A percentile compares a stretch with the other conserved stretches of the same genome.
Evolutionary conservation across 2,329 filamentous ascomycete species (phyloP).

Genomic region (Ceratocystis eucalypticola): DNA sequence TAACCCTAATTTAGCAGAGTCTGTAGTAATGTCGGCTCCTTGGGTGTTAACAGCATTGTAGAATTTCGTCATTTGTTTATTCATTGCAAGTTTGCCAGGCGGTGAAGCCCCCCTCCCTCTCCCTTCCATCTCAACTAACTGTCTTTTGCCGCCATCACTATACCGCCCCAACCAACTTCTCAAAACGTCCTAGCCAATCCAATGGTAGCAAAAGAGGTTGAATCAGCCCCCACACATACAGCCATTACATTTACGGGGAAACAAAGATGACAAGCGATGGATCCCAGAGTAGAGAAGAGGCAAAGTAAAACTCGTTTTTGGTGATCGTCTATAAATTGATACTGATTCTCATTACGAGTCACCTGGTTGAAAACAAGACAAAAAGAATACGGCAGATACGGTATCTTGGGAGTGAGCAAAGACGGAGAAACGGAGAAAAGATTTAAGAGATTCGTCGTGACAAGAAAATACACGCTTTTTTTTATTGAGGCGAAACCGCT

Average conservation of each 20-base stretch:
- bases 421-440: neutral
- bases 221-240: no score
- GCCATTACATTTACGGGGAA: neutral
- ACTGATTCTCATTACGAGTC: constrained; percentile 1
- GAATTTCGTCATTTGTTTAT: no score
- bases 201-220: no score
- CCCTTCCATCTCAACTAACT: no score
- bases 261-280: neutral
- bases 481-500: constrained; percentile 27
- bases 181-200: no score
- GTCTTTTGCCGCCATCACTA: no score
- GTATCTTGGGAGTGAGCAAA: neutral
- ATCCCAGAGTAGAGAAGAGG: neutral
- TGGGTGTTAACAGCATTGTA: no score
- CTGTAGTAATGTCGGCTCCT: no score
- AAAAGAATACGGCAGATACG: neutral
- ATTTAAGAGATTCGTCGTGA: constrained; percentile 1
- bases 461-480: constrained; percentile 19
- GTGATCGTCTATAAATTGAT: neutral
- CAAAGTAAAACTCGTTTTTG: constrained; percentile 2
- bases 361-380: constrained; percentile 1
- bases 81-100: no score
- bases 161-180: no score
- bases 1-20: no score
- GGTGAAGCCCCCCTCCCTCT: no score